Evolutionary conservation across 2,329 filamentous ascomycete species (phyloP).

Genomic region (Phialemoniopsis sp.): DNA sequence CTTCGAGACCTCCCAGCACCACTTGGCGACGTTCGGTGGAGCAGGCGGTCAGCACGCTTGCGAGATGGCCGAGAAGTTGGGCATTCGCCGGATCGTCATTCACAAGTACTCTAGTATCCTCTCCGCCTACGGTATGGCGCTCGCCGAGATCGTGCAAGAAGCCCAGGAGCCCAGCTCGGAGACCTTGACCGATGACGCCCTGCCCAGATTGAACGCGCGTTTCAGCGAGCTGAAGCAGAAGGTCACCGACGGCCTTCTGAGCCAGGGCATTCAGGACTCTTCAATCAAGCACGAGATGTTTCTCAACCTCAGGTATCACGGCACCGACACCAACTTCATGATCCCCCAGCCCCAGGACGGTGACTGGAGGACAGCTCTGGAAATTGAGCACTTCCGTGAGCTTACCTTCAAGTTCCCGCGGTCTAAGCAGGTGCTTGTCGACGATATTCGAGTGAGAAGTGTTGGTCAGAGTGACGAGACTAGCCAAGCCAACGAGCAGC

Average conservation of each 20-base stretch:
- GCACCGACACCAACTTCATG: conserved; percentile 35
- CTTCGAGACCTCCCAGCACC: conserved; percentile 65
- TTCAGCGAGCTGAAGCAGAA: conserved; percentile 6
- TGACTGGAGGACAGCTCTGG: conserved; percentile 52
- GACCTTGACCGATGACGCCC: conserved; percentile 6
- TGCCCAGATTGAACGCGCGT: conserved; percentile 6
- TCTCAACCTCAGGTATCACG: conserved; percentile 37
- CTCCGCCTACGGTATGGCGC: conserved; percentile 33
- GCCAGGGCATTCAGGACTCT: conserved; percentile 28
- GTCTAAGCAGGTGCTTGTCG: conserved; percentile 75
- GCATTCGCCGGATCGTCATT: conserved; percentile 65
- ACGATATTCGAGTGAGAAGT: conserved; percentile 82
- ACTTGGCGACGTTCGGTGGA: conserved; percentile 68
- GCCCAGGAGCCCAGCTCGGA: conserved; percentile 21
- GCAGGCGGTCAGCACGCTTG: conserved; percentile 70
- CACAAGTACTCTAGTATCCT: conserved; percentile 64
- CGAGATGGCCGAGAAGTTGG: conserved; percentile 64
- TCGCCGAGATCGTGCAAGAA: conserved; percentile 28
- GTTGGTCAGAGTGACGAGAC: conserved; percentile 49
- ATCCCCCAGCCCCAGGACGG: conserved; percentile 14
- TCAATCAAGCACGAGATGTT: conserved; percentile 36
- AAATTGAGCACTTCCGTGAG: conserved; percentile 84
- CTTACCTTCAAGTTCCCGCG: conserved; percentile 86
- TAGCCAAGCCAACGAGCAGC: neutral
- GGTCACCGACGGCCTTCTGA: conserved; percentile 26